A percentile compares a stretch with the other conserved stretches of the same genome.
Conservation (phyloP, 1,139 yeast genomes). For the Geotrichum cucujoidarum region DNA sequence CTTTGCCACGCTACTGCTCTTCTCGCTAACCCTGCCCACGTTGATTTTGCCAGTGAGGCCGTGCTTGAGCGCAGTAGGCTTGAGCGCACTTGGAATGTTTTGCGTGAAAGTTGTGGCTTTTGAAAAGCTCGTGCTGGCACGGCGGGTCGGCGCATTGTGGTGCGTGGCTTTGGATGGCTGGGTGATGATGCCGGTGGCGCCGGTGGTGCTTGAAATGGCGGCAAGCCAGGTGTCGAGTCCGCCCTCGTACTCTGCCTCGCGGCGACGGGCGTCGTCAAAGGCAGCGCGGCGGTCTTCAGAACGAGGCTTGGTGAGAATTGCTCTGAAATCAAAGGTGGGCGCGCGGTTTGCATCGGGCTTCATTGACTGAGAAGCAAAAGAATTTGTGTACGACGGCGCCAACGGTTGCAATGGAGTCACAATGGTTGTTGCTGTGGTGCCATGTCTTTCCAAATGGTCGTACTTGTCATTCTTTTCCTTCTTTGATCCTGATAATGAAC, state of each 20-base stretch:
- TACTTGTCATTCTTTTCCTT: not conserved
- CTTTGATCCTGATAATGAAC: no score
- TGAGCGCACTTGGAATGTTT: slow-evolving; percentile 7
- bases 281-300: slow-evolving; percentile 29
- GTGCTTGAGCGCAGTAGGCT: slow-evolving; percentile 13
- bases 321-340: slow-evolving; percentile 36
- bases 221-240: slow-evolving; percentile 37
- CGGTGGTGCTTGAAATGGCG: slow-evolving; percentile 16
- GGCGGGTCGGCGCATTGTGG: not conserved
- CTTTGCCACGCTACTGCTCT: slow-evolving; percentile 35
- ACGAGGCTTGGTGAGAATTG: slow-evolving; percentile 30
- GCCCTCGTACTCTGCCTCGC: slow-evolving; percentile 34
- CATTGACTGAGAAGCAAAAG: no score
- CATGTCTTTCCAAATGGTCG: slow-evolving; percentile 12
- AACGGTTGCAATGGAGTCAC: not conserved
- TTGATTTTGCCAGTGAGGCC: slow-evolving; percentile 13
- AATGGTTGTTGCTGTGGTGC: slow-evolving; percentile 13
- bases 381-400: not conserved
- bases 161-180: not conserved
- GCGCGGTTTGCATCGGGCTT: slow-evolving; percentile 26
- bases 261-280: slow-evolving; percentile 30
- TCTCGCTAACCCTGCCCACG: slow-evolving; percentile 36
- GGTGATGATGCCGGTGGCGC: not conserved
- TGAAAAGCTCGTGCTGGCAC: slow-evolving; percentile 7
- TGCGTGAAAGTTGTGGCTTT: slow-evolving; percentile 1